phyloP scores from a whole-genome alignment of 164 flowering plant species.

The Aristolochia contorta region DNA sequence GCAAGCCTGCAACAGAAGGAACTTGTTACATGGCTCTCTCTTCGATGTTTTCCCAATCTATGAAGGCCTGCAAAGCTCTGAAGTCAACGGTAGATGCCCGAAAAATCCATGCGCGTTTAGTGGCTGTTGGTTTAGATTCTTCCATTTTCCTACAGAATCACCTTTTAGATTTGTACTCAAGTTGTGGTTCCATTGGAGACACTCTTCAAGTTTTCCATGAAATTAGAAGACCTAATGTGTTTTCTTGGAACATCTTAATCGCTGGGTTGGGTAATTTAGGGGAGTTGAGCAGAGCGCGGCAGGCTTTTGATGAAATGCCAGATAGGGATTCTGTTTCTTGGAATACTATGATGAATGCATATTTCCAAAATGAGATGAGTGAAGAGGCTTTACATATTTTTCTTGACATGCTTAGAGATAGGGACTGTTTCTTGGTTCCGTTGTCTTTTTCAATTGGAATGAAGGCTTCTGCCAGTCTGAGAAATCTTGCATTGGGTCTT shows the following conservation, averaged over 20 bases:
- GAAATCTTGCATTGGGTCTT: slow-evolving; percentile 15
- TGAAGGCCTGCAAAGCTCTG: slow-evolving; percentile 23
- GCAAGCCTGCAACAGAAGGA: neutral
- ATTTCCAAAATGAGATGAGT: slow-evolving; percentile 20
- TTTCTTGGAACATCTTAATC: slow-evolving; percentile 34
- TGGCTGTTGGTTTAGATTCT: slow-evolving; percentile 25
- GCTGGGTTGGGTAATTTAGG: slow-evolving; percentile 21
- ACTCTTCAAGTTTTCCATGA: slow-evolving; percentile 18
- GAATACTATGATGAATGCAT: slow-evolving; percentile 40
- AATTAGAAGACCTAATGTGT: slow-evolving; percentile 24
- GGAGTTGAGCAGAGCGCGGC: slow-evolving; percentile 18
- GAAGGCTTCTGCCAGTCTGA: slow-evolving; percentile 38
- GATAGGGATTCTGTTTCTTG: slow-evolving; percentile 42
- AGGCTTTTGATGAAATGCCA: slow-evolving; percentile 44
- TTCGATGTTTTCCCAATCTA: slow-evolving; percentile 23
- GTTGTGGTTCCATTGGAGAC: slow-evolving; percentile 26
- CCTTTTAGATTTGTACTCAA: slow-evolving; percentile 33
- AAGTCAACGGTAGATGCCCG: slow-evolving; percentile 12
- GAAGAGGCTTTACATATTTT: slow-evolving; percentile 23
- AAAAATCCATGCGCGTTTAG: slow-evolving; percentile 32
- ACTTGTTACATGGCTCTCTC: slow-evolving; percentile 25
- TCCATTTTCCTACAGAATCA: slow-evolving; percentile 44
- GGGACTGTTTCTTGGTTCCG: slow-evolving; percentile 12
- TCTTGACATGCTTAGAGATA: slow-evolving; percentile 19
- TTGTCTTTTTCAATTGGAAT: slow-evolving; percentile 33